Base-by-base conservation (phyloP, 2,329 filamentous ascomycete species). In the Diaporthe longicolla region DNA sequence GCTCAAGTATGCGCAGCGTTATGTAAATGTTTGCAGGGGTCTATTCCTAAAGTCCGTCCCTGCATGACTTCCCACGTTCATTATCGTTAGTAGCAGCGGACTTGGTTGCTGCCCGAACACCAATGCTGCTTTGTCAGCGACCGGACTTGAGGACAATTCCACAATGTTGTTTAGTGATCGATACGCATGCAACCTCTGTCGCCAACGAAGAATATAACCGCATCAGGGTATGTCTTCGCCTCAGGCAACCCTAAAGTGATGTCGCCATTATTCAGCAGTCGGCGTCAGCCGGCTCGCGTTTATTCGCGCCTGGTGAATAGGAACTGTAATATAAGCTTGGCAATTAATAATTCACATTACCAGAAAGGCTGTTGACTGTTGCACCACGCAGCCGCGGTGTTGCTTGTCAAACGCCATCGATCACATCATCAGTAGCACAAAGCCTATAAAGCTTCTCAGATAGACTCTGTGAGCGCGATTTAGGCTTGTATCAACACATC, bases 71-170 rank as follows among this genome's bases (percentile, higher is more conserved):
- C 11, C 21, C 11, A 8, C 15, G 7, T 11, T 40, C 37, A 3
- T 21, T 13, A 45, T 21, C 4, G 21, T 19, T 11, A 37, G 29
- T 10, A 35, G 7, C 63, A 35, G 7, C 63, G 63, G 63, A 66
- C 63, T 66, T 37, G 4, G 35, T 37, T 10, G 35, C 45, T 52
- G 11, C 32, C 61, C 45, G 61, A 66, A 52, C 24, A 37, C 63
- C 63, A 29, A 40, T 48, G 8, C 29, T 32, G 63, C 45, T 66
- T 66, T 66, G 45, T 66, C 63, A 66, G 63, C 63, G 43, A 10
- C 24, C 45, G n/a, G 45, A 19, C 45, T 52, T 26, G 5, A 35
- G 45, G 61, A 52, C 61, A 13, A 37, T 32, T 37, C 9, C 43
- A 19, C 10, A 24, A 24, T 52, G 29, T 17, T 26, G 45, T 52